Evolutionary conservation across 768 basidiomycete species (phyloP).

Genomic region (Termitomyces titanicus): DNA sequence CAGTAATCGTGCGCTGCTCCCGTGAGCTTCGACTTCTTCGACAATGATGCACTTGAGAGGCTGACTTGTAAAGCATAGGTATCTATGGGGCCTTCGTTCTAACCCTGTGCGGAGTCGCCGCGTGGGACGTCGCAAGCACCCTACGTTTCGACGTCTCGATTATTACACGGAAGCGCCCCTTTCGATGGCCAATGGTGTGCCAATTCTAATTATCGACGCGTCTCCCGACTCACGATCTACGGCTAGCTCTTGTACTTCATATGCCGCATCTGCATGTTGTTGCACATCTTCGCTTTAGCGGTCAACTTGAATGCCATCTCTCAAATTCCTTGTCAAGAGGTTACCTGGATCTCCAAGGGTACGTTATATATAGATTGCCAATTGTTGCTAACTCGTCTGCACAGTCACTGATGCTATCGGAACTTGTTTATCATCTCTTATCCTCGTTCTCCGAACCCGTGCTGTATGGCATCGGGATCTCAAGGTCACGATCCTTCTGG

Average conservation of each 20-base stretch:
- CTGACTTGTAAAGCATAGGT: constrained; percentile 13
- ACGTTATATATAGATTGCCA: not conserved
- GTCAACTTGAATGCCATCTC: constrained; percentile 30
- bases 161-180: constrained; percentile 24
- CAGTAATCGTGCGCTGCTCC: constrained; percentile 22
- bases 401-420: constrained; percentile 30
- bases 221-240: not conserved
- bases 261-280: constrained; percentile 28
- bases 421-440: constrained; percentile 28
- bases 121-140: constrained; percentile 28
- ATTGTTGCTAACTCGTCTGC: not conserved
- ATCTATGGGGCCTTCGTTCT: constrained; percentile 28
- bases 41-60: not conserved
- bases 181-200: constrained; percentile 32
- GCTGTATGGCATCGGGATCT: constrained; percentile 29
- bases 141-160: constrained; percentile 29
- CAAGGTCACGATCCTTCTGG: constrained; percentile 20
- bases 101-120: constrained; percentile 28
- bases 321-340: constrained; percentile 28
- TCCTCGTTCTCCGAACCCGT: constrained; percentile 29
- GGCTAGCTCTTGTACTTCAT: constrained; percentile 27
- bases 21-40: constrained; percentile 18
- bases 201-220: not conserved
- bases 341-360: constrained; percentile 32
- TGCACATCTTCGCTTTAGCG: constrained; percentile 29